A percentile compares a stretch with the other conserved stretches of the same genome.
These are phyloP conservation scores for Sarcodon aspratus DNA, from an alignment of 768 basidiomycete genomes.

Conservation along the genomic window DNA sequence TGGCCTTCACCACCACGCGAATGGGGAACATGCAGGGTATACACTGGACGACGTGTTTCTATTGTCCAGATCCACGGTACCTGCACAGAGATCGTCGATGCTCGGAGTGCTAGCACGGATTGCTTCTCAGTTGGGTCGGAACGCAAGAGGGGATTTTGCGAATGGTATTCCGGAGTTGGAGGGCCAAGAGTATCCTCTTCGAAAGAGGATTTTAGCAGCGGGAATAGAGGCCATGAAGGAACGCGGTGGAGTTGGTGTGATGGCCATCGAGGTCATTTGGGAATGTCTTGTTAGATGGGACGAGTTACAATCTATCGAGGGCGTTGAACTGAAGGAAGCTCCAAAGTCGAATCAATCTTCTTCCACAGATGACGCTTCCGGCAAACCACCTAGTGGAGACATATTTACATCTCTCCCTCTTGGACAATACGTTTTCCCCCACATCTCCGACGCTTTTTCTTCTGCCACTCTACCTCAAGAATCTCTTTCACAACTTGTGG, in stretches of 20 bases:
- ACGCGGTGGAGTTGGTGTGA: conserved; percentile 52
- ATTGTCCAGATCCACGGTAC: conserved; percentile 69
- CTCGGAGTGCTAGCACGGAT: conserved; percentile 59
- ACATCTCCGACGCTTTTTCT: conserved; percentile 27
- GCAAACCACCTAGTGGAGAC: conserved; percentile 13
- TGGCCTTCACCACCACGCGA: conserved; percentile 86
- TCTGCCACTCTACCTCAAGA: conserved; percentile 33
- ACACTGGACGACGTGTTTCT: conserved; percentile 79
- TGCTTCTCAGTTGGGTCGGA: conserved; percentile 21
- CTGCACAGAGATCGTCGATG: conserved; percentile 78
- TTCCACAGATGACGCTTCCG: conserved; percentile 14
- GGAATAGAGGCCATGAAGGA: conserved; percentile 58
- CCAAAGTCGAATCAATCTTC: conserved; percentile 7
- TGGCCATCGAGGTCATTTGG: conserved; percentile 66
- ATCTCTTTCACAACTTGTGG: conserved; percentile 44
- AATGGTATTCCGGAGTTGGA: conserved; percentile 22
- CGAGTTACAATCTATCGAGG: conserved; percentile 20
- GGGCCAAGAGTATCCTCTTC: conserved; percentile 28
- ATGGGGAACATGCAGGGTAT: conserved; percentile 73
- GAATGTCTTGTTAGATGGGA: conserved; percentile 64
- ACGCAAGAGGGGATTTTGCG: conserved; percentile 17
- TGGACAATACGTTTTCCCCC: conserved; percentile 34
- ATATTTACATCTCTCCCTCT: conserved; percentile 25
- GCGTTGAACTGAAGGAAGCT: conserved; percentile 32
- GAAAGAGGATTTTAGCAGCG: conserved; percentile 54